Percentiles rank a stretch among this genome's conserved stretches.
Conservation (phyloP, 768 basidiomycete genomes). For the Strobilomyces echinocephalus region DNA sequence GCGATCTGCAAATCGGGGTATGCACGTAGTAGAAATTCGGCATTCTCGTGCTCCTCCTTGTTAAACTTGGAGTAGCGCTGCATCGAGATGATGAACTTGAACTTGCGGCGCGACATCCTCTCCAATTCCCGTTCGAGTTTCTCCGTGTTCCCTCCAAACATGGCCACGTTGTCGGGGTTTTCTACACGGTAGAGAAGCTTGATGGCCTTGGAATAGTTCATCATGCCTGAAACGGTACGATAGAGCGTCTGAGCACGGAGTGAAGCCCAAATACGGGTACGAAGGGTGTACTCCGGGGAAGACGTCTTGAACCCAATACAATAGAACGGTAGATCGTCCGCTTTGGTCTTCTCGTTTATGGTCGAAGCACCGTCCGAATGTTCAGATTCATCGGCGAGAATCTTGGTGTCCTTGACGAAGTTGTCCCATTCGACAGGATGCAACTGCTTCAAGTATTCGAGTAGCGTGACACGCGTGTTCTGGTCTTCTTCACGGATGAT, state of each 20-base stretch:
- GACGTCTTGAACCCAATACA: slow-evolving; percentile 99
- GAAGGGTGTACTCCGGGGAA: slow-evolving; percentile 96
- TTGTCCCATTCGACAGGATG: slow-evolving; percentile 99
- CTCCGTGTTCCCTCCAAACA: slow-evolving; percentile 95
- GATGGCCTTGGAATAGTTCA: slow-evolving; percentile 99
- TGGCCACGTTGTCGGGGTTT: slow-evolving; percentile 95
- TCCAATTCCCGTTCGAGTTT: slow-evolving; percentile 93
- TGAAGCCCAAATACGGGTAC: slow-evolving; percentile 99
- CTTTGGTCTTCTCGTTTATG: slow-evolving; percentile 76
- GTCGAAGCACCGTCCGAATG: slow-evolving; percentile 45
- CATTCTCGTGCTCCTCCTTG: slow-evolving; percentile 98
- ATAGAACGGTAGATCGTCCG: slow-evolving; percentile 97
- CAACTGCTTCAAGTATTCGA: slow-evolving; percentile 97
- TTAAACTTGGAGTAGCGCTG: slow-evolving; percentile 99
- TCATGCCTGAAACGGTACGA: slow-evolving; percentile 98
- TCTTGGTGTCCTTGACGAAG: slow-evolving; percentile 99
- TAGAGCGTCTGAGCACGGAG: slow-evolving; percentile 97
- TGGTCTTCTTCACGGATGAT: slow-evolving; percentile 98
- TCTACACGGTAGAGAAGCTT: slow-evolving; percentile 98
- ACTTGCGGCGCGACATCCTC: slow-evolving; percentile 94
- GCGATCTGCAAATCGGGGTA: slow-evolving; percentile 99
- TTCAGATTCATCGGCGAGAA: slow-evolving; percentile 86
- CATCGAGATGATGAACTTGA: slow-evolving; percentile 98
- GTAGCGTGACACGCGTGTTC: slow-evolving; percentile 91
- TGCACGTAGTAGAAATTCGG: slow-evolving; percentile 94